phyloP scores from a whole-genome alignment of 2,329 filamentous ascomycete species.

The Aureobasidium sp. region DNA sequence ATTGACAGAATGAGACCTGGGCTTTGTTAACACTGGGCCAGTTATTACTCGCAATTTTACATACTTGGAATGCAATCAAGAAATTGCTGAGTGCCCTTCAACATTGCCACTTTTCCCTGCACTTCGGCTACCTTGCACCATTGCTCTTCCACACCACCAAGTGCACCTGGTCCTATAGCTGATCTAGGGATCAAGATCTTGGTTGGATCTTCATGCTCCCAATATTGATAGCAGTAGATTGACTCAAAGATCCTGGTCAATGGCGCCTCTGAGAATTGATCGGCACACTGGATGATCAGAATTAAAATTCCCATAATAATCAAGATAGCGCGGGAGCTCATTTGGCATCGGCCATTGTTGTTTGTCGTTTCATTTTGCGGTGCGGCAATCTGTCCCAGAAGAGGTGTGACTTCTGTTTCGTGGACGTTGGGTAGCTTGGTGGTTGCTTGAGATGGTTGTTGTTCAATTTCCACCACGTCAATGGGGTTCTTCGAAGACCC shows the following conservation, averaged over 20 bases:
- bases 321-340: conserved; percentile 14
- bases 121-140: conserved; percentile 43
- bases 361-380: neutral
- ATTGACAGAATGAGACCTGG: conserved; percentile 23
- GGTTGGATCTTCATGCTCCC: conserved; percentile 32
- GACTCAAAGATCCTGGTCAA: conserved; percentile 44
- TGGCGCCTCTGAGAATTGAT: conserved; percentile 33
- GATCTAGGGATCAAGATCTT: conserved; percentile 20
- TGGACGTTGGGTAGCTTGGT: neutral
- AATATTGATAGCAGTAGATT: conserved; percentile 44
- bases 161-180: conserved; percentile 22
- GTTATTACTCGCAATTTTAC: conserved; percentile 13
- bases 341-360: neutral
- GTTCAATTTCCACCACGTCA: neutral
- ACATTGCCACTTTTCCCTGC: conserved; percentile 44
- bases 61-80: conserved; percentile 41
- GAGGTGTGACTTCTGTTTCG: neutral
- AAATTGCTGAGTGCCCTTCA: conserved; percentile 40
- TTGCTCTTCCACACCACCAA: conserved; percentile 30
- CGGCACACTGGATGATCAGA: conserved; percentile 37
- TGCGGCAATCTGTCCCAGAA: neutral
- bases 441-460: neutral
- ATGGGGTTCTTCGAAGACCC: neutral
- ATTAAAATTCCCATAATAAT: conserved; percentile 29
- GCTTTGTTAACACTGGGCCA: neutral